Base-by-base conservation (phyloP, 2,329 filamentous ascomycete species). In the Daldinia eschscholtzii region DNA sequence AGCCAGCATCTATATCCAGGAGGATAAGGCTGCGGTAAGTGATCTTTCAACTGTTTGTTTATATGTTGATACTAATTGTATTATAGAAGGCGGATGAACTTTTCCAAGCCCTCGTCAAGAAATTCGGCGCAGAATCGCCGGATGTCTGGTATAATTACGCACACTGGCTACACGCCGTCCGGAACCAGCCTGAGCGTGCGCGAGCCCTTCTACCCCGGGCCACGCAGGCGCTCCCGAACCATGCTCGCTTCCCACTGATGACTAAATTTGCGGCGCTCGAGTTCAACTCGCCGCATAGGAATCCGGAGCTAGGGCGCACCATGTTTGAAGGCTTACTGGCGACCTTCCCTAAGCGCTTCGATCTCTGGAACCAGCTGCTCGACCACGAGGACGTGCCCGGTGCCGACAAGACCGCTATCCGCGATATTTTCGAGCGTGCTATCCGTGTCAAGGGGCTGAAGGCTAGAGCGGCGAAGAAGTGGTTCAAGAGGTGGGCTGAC, bases 101-200 rank as follows among this genome's bases (percentile, higher is more conserved):
- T 73, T 98, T 98, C 83, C 92, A 96, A 79, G 83, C 86, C 44
- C 93, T 97, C 81, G 85, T 93, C 75, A 97, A 96, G 84, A 98
- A 97, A 82, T 94, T 93, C 67, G 93, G 96, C 77, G 91, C 92
- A 70, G 89, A 91, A 72, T 89, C 91, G 5, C 91, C 93, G 9
- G 88, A 90, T 60, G 89, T 98, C 73, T 99, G 94, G 93, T 86
- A 92, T 80, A 98, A 98, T 84, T 98, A 98, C 81, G 95, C 94
- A 26, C 92, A 92, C 76, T 98, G 98, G 86, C 86, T 99, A 63
- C 92, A 97, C 82, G 90, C 91, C 66, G 92, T 89, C 0, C 82
- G 88, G 67, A 84, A 87, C 65, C 86, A 91, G 10, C 88, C 93
- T 0, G 91, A 91, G n/a, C 88, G 90, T 6, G 92, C 91, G 3